These are phyloP conservation scores for Aspergillus saccharolyticus DNA, from an alignment of 495 filamentous ascomycete species.

Conservation along the genomic window DNA sequence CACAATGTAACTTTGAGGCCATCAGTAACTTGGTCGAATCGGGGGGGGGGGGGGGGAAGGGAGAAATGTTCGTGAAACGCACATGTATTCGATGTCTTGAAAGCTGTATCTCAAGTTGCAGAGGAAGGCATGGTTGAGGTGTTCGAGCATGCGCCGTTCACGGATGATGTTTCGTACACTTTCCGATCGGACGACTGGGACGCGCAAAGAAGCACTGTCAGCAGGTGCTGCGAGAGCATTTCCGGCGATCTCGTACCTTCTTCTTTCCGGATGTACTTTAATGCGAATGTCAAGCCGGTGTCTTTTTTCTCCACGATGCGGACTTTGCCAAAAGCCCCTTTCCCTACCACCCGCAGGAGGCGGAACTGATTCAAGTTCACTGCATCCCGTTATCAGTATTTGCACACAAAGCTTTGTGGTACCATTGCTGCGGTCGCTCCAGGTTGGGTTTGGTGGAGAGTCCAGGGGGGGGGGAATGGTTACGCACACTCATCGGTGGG, in stretches of 20 bases:
- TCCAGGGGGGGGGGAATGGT: neutral
- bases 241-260: slow-evolving; percentile 59
- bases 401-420: neutral
- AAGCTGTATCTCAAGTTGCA: slow-evolving; percentile 99
- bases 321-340: slow-evolving; percentile 97
- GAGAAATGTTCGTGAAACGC: slow-evolving; percentile 39
- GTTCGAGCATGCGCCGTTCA: slow-evolving; percentile 94
- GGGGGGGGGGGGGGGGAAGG: neutral
- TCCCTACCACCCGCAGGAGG: slow-evolving; percentile 89
- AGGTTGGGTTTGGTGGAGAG: slow-evolving; percentile 9
- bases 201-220: neutral
- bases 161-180: slow-evolving; percentile 97
- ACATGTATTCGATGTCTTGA: slow-evolving; percentile 99
- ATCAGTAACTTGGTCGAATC: slow-evolving; percentile 19
- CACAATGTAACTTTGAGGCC: slow-evolving; percentile 73
- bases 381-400: slow-evolving; percentile 31
- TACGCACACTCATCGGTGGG: slow-evolving; percentile 87
- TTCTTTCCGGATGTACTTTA: slow-evolving; percentile 99
- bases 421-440: neutral
- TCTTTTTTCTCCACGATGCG: slow-evolving; percentile 98
- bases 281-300: slow-evolving; percentile 84
- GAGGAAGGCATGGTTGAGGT: slow-evolving; percentile 95
- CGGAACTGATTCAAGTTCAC: slow-evolving; percentile 98
- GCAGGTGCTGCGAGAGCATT: neutral
- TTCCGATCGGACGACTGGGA: slow-evolving; percentile 86